Base-by-base conservation (phyloP, 495 filamentous ascomycete species). In the Penicillium canescens region DNA sequence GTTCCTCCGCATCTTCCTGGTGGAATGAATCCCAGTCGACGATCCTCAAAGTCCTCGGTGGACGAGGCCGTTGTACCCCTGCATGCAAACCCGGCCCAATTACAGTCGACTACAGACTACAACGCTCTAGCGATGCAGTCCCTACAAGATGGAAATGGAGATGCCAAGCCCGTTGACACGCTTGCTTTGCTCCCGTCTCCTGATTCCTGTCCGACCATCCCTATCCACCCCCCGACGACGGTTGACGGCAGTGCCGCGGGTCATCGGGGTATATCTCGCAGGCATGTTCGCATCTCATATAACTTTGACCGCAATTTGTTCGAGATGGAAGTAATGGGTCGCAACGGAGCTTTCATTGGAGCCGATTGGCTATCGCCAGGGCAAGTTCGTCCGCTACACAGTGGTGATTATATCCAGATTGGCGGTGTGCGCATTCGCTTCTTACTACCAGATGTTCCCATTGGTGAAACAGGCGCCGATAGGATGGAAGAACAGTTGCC, bases 311-410 rank as follows among this genome's bases (percentile, higher is more conserved):
- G 80, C 55, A 80, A 85, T 48, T 67, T 86, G 12, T 98, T 92
- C 54, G 86, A 95, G 63, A 83, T 94, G 60, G 78, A 87, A 36
- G 84, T 95, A 3, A 74, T 93, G 60, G 91, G 93, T 46, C 82
- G 86, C 58, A 97, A 96, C 64, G 91, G 91, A 28, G 86, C 89
- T 31, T 96, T 93, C 55, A 83, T 90, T 42, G 87, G 96, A 45
- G 88, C 88, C 33, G 79, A 85, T 46, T 87, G 84, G 68, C 78
- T 86, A 60, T 74, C 76, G 1, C 75, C 78, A 13, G 83, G 86
- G 36, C 78, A 84, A 34, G 73, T 82, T 14, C 79, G 88, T 18
- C 80, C 83, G 8, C 71, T 96, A 44, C 78, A 84, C 44, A 88
- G 88, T 60, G 87, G 88, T 37, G 86, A 86, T 61, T 76, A 77